Conservation (phyloP, 768 basidiomycete genomes). For the Tulasnella sp. region DNA sequence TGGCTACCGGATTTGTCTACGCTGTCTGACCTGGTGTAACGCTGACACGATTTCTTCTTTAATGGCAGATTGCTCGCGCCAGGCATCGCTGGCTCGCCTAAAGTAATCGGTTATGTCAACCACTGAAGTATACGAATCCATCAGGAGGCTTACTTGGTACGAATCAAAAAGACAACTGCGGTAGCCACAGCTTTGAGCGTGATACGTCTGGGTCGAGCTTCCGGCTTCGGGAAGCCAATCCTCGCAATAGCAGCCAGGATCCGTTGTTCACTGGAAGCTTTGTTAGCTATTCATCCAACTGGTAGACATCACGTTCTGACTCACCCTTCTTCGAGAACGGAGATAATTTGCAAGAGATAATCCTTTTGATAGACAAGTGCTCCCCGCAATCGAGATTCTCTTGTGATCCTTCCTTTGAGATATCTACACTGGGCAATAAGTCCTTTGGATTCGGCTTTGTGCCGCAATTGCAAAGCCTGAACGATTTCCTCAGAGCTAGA, state of each 20-base stretch:
- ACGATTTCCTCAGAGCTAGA: neutral
- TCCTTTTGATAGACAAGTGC: conserved; percentile 77
- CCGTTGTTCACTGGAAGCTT: conserved; percentile 41
- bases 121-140: neutral
- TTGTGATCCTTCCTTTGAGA: conserved; percentile 79
- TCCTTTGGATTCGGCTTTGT: conserved; percentile 81
- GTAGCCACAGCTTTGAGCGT: conserved; percentile 45
- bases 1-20: conserved; percentile 33
- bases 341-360: conserved; percentile 47
- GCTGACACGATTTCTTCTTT: conserved; percentile 53
- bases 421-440: conserved; percentile 83
- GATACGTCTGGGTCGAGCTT: conserved; percentile 28
- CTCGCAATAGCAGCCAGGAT: conserved; percentile 63
- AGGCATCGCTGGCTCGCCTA: conserved; percentile 48
- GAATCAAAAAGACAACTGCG: conserved; percentile 50
- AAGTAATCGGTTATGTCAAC: conserved; percentile 8
- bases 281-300: neutral
- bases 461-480: conserved; percentile 35
- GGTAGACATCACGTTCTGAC: conserved; percentile 19
- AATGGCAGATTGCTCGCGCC: conserved; percentile 48
- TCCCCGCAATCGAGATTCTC: conserved; percentile 68
- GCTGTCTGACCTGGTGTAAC: conserved; percentile 53
- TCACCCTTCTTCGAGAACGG: conserved; percentile 58
- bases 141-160: conserved; percentile 43
- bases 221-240: conserved; percentile 50